These are phyloP conservation scores for Pistacia atlantica DNA, from an alignment of 345 rosid species.

Conservation along the genomic window DNA sequence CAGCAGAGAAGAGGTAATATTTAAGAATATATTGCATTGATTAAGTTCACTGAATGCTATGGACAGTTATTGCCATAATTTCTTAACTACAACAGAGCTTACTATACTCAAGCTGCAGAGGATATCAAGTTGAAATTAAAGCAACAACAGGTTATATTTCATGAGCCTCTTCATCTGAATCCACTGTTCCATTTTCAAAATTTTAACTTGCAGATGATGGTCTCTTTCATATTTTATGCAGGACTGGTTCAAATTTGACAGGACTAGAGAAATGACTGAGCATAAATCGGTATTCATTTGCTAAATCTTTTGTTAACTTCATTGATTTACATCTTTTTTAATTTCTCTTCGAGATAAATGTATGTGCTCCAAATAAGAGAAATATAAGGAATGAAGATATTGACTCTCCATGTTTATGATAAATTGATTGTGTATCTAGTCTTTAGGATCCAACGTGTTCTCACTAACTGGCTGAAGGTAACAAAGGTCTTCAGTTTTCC, in stretches of 20 bases:
- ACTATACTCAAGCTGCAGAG: conserved; percentile 50
- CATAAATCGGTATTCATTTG: conserved; percentile 35
- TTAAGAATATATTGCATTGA: conserved; percentile 13
- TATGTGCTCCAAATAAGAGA: not conserved
- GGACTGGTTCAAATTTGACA: conserved; percentile 57
- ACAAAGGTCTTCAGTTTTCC: too few relatives aligned
- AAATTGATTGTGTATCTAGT: not conserved
- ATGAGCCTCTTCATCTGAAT: conserved; percentile 13
- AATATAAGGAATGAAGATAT: not conserved
- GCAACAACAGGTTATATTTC: conserved; percentile 56
- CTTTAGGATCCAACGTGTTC: too few relatives aligned
- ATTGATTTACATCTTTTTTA: not conserved
- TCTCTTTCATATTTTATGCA: conserved; percentile 25
- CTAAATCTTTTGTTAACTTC: not conserved
- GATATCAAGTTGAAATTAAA: conserved; percentile 48
- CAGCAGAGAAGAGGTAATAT: conserved; percentile 56
- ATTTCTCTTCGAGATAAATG: not conserved
- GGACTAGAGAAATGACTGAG: conserved; percentile 29
- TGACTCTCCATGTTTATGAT: not conserved
- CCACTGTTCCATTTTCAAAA: not conserved
- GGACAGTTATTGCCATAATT: not conserved
- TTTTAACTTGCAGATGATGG: conserved; percentile 11
- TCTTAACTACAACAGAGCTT: conserved; percentile 41
- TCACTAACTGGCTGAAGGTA: too few relatives aligned
- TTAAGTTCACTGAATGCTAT: conserved; percentile 15